Percentiles rank a stretch among this genome's conserved stretches.
These are phyloP conservation scores for Fomitopsis schrenkii DNA, from an alignment of 1,284 basidiomycete species.

Conservation along the genomic window DNA sequence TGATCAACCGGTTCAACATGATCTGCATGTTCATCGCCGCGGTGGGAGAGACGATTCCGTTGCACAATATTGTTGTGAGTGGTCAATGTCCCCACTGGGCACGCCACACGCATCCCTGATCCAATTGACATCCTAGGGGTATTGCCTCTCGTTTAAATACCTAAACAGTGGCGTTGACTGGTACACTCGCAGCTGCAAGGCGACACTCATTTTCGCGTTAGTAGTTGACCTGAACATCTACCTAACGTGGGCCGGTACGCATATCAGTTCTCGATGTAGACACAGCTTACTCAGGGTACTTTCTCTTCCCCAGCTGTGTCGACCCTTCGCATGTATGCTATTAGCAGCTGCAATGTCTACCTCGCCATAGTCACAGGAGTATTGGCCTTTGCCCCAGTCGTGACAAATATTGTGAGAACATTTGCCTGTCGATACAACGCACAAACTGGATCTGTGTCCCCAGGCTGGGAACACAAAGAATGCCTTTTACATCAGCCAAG, in stretches of 20 bases:
- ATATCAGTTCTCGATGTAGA: background rate
- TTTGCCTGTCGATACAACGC: background rate
- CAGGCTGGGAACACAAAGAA: background rate
- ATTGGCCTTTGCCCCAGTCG: background rate
- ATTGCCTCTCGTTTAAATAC: background rate
- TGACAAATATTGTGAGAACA: background rate
- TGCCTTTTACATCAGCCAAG: no score
- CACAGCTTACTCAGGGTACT: background rate
- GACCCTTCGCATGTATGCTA: background rate
- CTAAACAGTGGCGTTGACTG: no score
- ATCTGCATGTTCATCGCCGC: background rate
- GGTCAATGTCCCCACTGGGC: background rate
- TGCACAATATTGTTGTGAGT: background rate
- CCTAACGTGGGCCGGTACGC: background rate
- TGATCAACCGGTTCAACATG: background rate
- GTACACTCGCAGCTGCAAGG: no score
- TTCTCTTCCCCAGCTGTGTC: background rate
- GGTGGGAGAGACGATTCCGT: background rate
- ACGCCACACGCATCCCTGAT: background rate
- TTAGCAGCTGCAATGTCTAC: background rate
- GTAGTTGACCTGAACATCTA: background rate
- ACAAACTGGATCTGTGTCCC: background rate
- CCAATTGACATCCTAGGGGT: background rate
- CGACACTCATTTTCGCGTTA: no score
- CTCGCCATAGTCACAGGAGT: background rate